Evolutionary conservation across 345 rosid species (phyloP).

Genomic region (Durio zibethinus): DNA sequence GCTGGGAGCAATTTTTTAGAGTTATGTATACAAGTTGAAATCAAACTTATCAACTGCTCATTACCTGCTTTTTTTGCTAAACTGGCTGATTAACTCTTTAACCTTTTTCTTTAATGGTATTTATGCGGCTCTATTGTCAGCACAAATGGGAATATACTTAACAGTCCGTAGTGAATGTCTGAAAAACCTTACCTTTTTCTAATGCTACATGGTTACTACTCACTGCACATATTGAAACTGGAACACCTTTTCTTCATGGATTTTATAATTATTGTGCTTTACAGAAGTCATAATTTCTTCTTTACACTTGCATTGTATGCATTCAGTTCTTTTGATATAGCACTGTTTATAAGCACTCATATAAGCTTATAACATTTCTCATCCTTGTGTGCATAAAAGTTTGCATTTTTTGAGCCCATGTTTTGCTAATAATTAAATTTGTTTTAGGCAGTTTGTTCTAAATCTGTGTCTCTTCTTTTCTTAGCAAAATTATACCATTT

Average conservation of each 20-base stretch:
- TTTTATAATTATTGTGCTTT: background rate
- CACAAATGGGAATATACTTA: background rate
- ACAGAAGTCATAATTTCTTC: background rate
- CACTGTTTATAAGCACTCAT: background rate
- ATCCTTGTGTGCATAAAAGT: background rate
- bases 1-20: background rate
- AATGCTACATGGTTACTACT: background rate
- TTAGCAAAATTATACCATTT: slow-evolving; percentile 57
- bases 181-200: background rate
- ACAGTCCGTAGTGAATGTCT: background rate
- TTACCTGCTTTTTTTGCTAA: background rate
- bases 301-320: background rate
- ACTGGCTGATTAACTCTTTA: background rate
- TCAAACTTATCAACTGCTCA: background rate
- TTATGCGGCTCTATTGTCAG: background rate
- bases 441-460: background rate
- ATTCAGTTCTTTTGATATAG: background rate
- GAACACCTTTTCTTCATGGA: background rate
- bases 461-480: slow-evolving; percentile 7
- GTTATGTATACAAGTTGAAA: background rate
- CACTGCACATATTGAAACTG: background rate
- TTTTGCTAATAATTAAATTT: background rate
- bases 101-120: background rate
- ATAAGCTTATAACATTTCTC: background rate
- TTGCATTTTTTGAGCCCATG: background rate